A percentile compares a stretch with the other conserved stretches of the same genome.
Conservation (phyloP, 139 green algal species). For the Micractinium conductrix region DNA sequence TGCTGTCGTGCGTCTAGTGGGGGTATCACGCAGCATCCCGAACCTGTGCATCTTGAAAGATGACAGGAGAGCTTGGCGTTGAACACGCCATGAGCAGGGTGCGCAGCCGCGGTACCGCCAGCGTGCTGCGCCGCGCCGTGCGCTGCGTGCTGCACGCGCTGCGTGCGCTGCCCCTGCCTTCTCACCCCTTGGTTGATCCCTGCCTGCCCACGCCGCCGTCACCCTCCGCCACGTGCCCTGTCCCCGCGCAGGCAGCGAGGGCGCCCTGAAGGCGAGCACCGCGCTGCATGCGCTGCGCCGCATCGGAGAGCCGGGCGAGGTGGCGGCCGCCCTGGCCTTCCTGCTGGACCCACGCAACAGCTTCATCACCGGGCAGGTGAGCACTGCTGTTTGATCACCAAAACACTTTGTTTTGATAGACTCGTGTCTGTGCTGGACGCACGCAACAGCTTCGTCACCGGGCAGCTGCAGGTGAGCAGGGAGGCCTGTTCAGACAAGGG, state of each 20-base stretch:
- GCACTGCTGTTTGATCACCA: neutral
- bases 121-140: too few relatives aligned
- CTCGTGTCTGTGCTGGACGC: neutral
- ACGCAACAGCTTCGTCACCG: neutral
- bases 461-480: neutral
- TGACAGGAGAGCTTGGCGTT: conserved; percentile 8
- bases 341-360: conserved; percentile 71
- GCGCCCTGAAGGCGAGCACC: conserved; percentile 59
- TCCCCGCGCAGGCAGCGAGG: conserved; percentile 50
- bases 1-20: too few relatives aligned
- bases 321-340: conserved; percentile 75
- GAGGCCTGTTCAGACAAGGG: neutral
- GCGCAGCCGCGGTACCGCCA: too few relatives aligned
- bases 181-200: too few relatives aligned
- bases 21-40: too few relatives aligned
- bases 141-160: too few relatives aligned
- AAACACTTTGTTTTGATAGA: neutral
- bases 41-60: too few relatives aligned
- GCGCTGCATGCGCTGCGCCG: conserved; percentile 78
- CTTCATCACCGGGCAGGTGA: conserved; percentile 66
- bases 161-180: too few relatives aligned
- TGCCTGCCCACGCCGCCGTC: too few relatives aligned
- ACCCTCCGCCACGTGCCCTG: too few relatives aligned
- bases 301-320: conserved; percentile 78
- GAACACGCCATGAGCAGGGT: too few relatives aligned